A percentile compares a stretch with the other conserved stretches of the same genome.
Evolutionary conservation across 2,329 filamentous ascomycete species (phyloP).

Genomic region (Cercospora sp.): DNA sequence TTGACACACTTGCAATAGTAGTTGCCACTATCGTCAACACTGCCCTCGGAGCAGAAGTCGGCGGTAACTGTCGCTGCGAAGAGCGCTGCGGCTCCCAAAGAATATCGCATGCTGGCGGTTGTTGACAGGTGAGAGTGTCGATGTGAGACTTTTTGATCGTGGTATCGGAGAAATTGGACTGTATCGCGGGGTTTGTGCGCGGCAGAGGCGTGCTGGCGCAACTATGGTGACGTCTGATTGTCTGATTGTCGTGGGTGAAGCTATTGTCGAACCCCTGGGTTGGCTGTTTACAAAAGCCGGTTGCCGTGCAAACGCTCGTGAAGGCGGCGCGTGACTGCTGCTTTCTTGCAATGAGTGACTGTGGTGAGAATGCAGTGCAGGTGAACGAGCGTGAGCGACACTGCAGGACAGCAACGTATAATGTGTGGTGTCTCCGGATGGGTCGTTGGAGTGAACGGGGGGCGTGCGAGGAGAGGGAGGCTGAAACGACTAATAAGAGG

Average conservation of each 20-base stretch:
- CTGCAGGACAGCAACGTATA: conserved; percentile 12
- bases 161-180: background rate
- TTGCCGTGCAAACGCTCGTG: conserved; percentile 4
- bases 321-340: conserved; percentile 3
- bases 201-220: conserved; percentile 7
- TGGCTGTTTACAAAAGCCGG: background rate
- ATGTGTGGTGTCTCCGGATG: conserved; percentile 3
- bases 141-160: conserved; percentile 13
- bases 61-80: conserved; percentile 34
- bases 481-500: conserved; percentile 13
- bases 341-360: conserved; percentile 11
- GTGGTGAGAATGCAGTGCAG: conserved; percentile 11
- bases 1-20: conserved; percentile 66
- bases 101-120: conserved; percentile 36
- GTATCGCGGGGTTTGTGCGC: background rate
- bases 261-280: background rate
- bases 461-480: conserved; percentile 10
- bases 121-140: background rate
- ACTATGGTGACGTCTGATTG: conserved; percentile 4
- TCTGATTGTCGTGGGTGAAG: conserved; percentile 12
- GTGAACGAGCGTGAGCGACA: conserved; percentile 12
- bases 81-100: conserved; percentile 36
- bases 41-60: conserved; percentile 35
- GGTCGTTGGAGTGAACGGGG: conserved; percentile 2
- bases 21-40: conserved; percentile 51